These are phyloP conservation scores for Neurospora sp. DNA, from an alignment of 495 filamentous ascomycete species.

Conservation along the genomic window DNA sequence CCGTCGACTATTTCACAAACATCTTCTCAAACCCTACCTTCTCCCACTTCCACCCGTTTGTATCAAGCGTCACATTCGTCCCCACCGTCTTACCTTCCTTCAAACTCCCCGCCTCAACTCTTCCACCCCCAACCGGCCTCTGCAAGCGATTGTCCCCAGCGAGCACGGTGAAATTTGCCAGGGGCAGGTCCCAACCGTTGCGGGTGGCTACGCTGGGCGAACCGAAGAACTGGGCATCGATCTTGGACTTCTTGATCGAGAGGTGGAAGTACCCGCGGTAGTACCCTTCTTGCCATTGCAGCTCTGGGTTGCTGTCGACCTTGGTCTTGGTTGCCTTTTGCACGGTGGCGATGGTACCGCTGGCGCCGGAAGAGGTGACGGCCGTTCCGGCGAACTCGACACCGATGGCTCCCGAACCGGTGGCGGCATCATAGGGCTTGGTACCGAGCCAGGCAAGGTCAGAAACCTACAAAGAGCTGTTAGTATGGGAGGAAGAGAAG, in stretches of 20 bases:
- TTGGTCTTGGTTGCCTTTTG: slow-evolving; percentile 31
- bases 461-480: slow-evolving; percentile 13
- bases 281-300: slow-evolving; percentile 56
- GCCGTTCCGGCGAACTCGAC: slow-evolving; percentile 55
- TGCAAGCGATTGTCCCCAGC: slow-evolving; percentile 42
- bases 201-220: slow-evolving; percentile 26
- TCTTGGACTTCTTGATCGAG: slow-evolving; percentile 34
- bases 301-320: slow-evolving; percentile 41
- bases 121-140: slow-evolving; percentile 37
- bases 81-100: slow-evolving; percentile 33
- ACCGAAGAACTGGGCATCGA: slow-evolving; percentile 48
- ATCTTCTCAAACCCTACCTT: slow-evolving; percentile 10
- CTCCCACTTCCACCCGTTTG: slow-evolving; percentile 25
- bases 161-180: slow-evolving; percentile 54
- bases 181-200: slow-evolving; percentile 42
- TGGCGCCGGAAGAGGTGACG: slow-evolving; percentile 43
- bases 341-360: slow-evolving; percentile 35
- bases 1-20: neutral
- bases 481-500: neutral
- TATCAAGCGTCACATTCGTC: slow-evolving; percentile 41
- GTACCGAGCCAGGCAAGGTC: slow-evolving; percentile 51
- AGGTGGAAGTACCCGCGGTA: slow-evolving; percentile 54
- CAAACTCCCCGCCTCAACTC: slow-evolving; percentile 32
- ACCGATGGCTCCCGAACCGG: slow-evolving; percentile 46
- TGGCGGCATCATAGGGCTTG: slow-evolving; percentile 40